Percentiles rank a stretch among this genome's conserved stretches.
These are phyloP conservation scores for Trametopsis cervina DNA, from an alignment of 768 basidiomycete genomes.

Conservation along the genomic window DNA sequence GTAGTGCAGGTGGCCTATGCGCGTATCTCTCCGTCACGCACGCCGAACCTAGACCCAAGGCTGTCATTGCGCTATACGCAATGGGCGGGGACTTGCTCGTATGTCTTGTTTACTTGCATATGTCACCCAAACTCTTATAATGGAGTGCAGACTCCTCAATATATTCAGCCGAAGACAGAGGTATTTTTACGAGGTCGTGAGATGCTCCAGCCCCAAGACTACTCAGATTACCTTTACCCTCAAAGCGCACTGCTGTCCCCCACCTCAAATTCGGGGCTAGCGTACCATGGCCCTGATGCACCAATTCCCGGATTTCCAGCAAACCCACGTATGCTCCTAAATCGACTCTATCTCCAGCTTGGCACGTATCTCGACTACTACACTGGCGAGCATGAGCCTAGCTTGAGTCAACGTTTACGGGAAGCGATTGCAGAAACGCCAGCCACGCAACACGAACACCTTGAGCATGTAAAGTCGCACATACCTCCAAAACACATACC, in stretches of 20 bases:
- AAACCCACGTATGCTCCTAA: constrained; percentile 54
- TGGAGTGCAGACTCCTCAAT: constrained; percentile 40
- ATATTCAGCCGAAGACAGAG: constrained; percentile 38
- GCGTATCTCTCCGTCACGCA: constrained; percentile 55
- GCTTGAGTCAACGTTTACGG: constrained; percentile 40
- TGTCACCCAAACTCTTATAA: not conserved
- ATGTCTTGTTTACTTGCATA: constrained; percentile 7
- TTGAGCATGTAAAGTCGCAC: not conserved
- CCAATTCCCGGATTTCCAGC: constrained; percentile 52
- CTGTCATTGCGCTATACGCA: constrained; percentile 51
- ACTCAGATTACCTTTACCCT: constrained; percentile 42
- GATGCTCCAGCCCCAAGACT: constrained; percentile 42
- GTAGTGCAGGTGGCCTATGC: constrained; percentile 58
- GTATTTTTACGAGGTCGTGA: constrained; percentile 52
- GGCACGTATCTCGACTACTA: constrained; percentile 54
- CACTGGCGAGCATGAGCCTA: constrained; percentile 36
- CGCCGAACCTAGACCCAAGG: constrained; percentile 45
- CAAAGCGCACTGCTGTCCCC: constrained; percentile 20
- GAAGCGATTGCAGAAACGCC: constrained; percentile 4
- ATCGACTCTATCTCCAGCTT: constrained; percentile 51
- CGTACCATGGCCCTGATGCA: constrained; percentile 38
- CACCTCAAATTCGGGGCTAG: constrained; percentile 37
- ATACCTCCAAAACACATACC: constrained; percentile 27
- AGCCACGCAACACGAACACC: not conserved
- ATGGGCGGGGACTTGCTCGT: constrained; percentile 56